Evolutionary conservation across 192 early-diverging fungal species (phyloP).

Genomic region (Backusella morwellensis): DNA sequence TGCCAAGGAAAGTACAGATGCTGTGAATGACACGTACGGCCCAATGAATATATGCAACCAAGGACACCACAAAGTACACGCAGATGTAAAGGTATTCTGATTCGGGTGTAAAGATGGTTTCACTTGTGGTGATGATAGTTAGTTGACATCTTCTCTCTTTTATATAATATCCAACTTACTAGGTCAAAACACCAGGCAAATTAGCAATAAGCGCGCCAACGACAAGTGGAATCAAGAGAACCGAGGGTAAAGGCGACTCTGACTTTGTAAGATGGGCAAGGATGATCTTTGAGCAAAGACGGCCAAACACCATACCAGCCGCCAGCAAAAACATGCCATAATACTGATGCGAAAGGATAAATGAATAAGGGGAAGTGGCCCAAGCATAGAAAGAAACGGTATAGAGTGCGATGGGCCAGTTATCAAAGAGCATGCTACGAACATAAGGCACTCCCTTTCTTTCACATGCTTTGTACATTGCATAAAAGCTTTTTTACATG

Average conservation of each 20-base stretch:
- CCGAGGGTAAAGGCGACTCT: conserved; percentile 79
- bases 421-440: conserved; percentile 51
- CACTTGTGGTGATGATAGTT: conserved; percentile 30
- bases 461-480: conserved; percentile 42
- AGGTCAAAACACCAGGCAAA: conserved; percentile 49
- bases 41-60: conserved; percentile 83
- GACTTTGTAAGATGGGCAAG: conserved; percentile 87
- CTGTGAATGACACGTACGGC: conserved; percentile 81
- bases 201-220: conserved; percentile 67
- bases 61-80: conserved; percentile 66
- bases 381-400: conserved; percentile 63
- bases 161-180: conserved; percentile 40
- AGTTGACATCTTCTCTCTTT: neutral
- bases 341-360: conserved; percentile 64
- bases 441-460: conserved; percentile 59
- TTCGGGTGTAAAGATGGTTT: conserved; percentile 60
- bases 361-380: conserved; percentile 66
- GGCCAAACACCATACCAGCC: conserved; percentile 77
- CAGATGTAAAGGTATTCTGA: conserved; percentile 70
- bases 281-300: conserved; percentile 87
- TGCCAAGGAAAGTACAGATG: conserved; percentile 83
- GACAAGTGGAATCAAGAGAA: conserved; percentile 71
- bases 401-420: conserved; percentile 65
- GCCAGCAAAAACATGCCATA: conserved; percentile 72
- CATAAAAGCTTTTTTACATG: conserved; percentile 23